Conservation (phyloP, 441 rosid species). For the Populus hybrid region DNA sequence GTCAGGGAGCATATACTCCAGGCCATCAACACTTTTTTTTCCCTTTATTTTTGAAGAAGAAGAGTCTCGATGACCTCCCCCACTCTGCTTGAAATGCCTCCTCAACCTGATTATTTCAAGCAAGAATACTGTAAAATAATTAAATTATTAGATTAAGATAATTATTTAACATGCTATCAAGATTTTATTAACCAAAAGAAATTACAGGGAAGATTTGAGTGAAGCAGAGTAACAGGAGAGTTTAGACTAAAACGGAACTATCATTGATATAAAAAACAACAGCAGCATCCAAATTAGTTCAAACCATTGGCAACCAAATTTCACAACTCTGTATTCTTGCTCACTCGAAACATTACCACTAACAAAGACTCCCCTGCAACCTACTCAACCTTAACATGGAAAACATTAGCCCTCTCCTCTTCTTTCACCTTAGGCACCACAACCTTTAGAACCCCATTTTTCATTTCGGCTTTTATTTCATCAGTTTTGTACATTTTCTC, state of each 20-base stretch:
- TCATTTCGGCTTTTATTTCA: slow-evolving; percentile 47
- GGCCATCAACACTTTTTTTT: neutral
- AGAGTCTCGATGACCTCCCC: too few relatives aligned
- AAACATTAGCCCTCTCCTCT: slow-evolving; percentile 30
- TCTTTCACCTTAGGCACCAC: slow-evolving; percentile 37
- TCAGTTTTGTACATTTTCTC: neutral
- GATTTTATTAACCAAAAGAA: too few relatives aligned
- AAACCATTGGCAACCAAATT: neutral
- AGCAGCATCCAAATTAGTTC: neutral
- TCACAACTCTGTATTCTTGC: neutral
- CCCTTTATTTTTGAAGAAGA: too few relatives aligned
- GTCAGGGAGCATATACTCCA: neutral
- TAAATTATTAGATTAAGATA: too few relatives aligned
- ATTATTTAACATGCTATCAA: too few relatives aligned
- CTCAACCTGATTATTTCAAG: too few relatives aligned
- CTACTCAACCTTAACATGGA: slow-evolving; percentile 29
- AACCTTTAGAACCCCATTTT: slow-evolving; percentile 50
- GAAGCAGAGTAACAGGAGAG: neutral
- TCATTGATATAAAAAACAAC: neutral
- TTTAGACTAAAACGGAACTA: neutral
- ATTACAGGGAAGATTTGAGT: neutral
- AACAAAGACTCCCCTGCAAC: neutral
- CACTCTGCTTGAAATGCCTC: too few relatives aligned
- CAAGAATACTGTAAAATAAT: too few relatives aligned
- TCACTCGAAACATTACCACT: neutral